phyloP scores from a whole-genome alignment of 352 stramenopile species.

The Globisporangium acanthophoron region DNA sequence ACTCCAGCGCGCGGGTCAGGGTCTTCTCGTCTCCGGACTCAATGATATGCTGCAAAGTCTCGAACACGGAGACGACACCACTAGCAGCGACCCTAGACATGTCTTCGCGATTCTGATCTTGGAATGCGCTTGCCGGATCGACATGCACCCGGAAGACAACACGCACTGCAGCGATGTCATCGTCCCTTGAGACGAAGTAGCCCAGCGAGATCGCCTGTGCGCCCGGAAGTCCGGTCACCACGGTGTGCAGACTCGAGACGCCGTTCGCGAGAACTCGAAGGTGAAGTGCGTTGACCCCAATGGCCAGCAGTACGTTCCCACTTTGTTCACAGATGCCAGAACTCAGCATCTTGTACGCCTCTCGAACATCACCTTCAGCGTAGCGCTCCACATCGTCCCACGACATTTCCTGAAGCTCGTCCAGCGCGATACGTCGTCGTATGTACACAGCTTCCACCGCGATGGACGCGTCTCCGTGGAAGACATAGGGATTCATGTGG shows the following conservation, averaged over 20 bases:
- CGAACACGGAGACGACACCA: not conserved
- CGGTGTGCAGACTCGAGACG: slow-evolving; percentile 6
- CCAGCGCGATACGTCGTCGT: slow-evolving; percentile 4
- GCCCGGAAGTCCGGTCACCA: slow-evolving; percentile 1
- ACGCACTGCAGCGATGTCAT: slow-evolving; percentile 10
- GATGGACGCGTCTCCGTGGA: slow-evolving; percentile 9
- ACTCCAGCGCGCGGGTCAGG: not conserved
- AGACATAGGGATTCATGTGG: slow-evolving; percentile 5
- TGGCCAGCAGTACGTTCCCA: slow-evolving; percentile 4
- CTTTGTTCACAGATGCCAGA: not conserved
- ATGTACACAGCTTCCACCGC: slow-evolving; percentile 14
- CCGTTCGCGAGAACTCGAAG: not conserved
- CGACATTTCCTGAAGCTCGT: slow-evolving; percentile 5
- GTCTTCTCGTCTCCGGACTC: not conserved
- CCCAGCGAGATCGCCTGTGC: slow-evolving; percentile 12
- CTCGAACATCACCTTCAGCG: slow-evolving; percentile 8
- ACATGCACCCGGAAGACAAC: slow-evolving; percentile 12
- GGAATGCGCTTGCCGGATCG: not conserved
- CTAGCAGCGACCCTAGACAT: not conserved
- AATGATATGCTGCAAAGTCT: not conserved
- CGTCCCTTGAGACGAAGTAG: slow-evolving; percentile 11
- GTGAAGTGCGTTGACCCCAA: slow-evolving; percentile 13
- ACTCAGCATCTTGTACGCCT: slow-evolving; percentile 8
- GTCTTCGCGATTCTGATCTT: not conserved
- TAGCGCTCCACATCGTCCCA: slow-evolving; percentile 10